These are phyloP conservation scores for Mucor mucedo DNA, from an alignment of 371 early-diverging fungal species.

Conservation along the genomic window DNA sequence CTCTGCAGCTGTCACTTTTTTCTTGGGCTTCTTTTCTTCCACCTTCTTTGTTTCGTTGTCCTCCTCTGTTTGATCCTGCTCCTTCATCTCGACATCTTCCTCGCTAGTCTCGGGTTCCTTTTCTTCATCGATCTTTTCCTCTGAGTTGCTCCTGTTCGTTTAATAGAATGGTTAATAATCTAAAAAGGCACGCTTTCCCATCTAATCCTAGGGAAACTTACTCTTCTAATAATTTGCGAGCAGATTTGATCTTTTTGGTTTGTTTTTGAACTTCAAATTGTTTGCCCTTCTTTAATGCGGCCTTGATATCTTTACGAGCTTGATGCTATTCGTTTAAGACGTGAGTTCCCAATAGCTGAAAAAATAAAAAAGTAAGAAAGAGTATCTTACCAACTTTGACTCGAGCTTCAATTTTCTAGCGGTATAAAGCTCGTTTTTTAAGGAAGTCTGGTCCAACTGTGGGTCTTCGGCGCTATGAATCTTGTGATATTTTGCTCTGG, in stretches of 20 bases:
- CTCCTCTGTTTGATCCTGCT: background rate
- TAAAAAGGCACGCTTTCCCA: background rate
- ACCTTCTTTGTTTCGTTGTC: slow-evolving; percentile 6
- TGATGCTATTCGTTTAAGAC: slow-evolving; percentile 34
- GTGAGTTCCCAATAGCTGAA: too few species aligned
- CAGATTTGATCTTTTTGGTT: slow-evolving; percentile 35
- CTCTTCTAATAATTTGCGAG: slow-evolving; percentile 26
- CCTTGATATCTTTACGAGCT: slow-evolving; percentile 36
- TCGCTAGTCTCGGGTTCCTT: background rate
- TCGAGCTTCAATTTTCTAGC: slow-evolving; percentile 40
- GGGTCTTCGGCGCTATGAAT: slow-evolving; percentile 9
- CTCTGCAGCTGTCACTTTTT: slow-evolving; percentile 26
- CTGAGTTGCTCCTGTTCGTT: too few species aligned
- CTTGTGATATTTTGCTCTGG: slow-evolving; percentile 31
- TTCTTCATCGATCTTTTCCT: background rate
- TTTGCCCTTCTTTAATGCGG: slow-evolving; percentile 43
- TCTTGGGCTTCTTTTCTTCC: slow-evolving; percentile 14
- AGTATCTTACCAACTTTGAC: slow-evolving; percentile 35
- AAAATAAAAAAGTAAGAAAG: too few species aligned
- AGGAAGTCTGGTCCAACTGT: slow-evolving; percentile 5
- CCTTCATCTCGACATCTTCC: background rate
- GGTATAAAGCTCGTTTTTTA: slow-evolving; percentile 22
- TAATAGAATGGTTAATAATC: background rate
- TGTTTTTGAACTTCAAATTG: slow-evolving; percentile 40
- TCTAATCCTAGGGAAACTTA: slow-evolving; percentile 6